phyloP scores from a whole-genome alignment of 306 rosid genomes.

The Begonia loranthoides region DNA sequence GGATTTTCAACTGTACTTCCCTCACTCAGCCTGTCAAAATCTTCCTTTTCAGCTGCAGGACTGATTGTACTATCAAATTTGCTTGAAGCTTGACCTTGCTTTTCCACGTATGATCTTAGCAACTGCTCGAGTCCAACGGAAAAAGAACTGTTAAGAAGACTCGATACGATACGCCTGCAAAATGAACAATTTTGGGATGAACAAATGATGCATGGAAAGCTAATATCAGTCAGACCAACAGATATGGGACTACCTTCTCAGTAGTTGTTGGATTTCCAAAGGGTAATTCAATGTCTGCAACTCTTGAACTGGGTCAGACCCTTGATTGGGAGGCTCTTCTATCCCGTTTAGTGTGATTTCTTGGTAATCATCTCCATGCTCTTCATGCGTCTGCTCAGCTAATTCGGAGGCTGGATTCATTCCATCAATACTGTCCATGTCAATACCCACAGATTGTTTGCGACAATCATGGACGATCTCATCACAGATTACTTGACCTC shows the following conservation, averaged over 20 bases:
- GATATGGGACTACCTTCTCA: slow-evolving; percentile 46
- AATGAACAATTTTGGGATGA: slow-evolving; percentile 6
- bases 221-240: background rate
- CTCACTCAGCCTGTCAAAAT: slow-evolving; percentile 33
- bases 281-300: slow-evolving; percentile 52
- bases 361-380: slow-evolving; percentile 58
- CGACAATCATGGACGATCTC: slow-evolving; percentile 22
- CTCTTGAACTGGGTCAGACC: slow-evolving; percentile 36
- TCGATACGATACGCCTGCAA: slow-evolving; percentile 96
- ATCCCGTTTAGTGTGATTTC: slow-evolving; percentile 84
- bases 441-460: slow-evolving; percentile 25
- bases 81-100: slow-evolving; percentile 50
- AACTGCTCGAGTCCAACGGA: slow-evolving; percentile 80
- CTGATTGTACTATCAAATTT: slow-evolving; percentile 69
- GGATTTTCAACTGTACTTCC: slow-evolving; percentile 32
- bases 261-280: slow-evolving; percentile 78
- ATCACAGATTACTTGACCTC: slow-evolving; percentile 26
- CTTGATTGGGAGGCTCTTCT: slow-evolving; percentile 59
- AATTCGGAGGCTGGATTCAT: slow-evolving; percentile 14
- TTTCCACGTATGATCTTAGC: slow-evolving; percentile 82
- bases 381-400: slow-evolving; percentile 18
- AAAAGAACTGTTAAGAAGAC: slow-evolving; percentile 79
- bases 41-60: slow-evolving; percentile 42
- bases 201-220: slow-evolving; percentile 2
- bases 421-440: slow-evolving; percentile 20